Base-by-base conservation (phyloP, 805 yeast species). In the Vanderwaltozyma verrucispora region DNA sequence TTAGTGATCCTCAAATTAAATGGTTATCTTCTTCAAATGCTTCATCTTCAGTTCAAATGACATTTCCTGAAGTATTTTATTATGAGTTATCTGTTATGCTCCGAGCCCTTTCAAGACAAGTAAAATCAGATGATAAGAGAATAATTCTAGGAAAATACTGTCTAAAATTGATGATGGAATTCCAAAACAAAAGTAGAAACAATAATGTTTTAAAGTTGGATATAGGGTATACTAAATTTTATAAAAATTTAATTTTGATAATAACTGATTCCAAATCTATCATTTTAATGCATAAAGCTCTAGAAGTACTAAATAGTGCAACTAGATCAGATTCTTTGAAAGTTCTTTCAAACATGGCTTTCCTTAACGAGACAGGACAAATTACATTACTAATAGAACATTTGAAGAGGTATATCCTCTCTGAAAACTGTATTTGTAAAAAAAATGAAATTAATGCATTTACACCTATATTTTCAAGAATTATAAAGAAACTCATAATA, bases 71-170 rank as follows among this genome's bases (percentile, higher is more conserved):
- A 11, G 59, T 53, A 38, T 44, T 56, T 24, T 53, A 46, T 33
- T 43, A 50, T 37, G 57, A 52, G 36, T 28, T 53, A 3, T 44
- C 54, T 14, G 43, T 38, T 15, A 53, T 53, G 60, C 37, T 54
- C 12, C 42, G 45, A n/a, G n/a, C n/a, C n/a, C n/a, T n/a, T n/a
- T n/a, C n/a, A n/a, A n/a, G n/a, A n/a, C n/a, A n/a, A n/a, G n/a
- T n/a, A n/a, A n/a, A n/a, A n/a, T n/a, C n/a, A n/a, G n/a, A n/a
- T 28, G 28, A 32, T 18, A 34, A 36, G 20, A 40, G 27, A 25
- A 35, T 23, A n/a, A 40, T 44, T 19, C 28, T 56, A 21, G 43
- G 57, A 3, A 49, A 43, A 30, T 51, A 46, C 30, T 38, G 49
- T n/a, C 25, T 54, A 17, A n/a, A 36, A 4, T 34, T 54, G 14